Conservation (phyloP, 73 alveolate species). For the Halteria grandinella region DNA sequence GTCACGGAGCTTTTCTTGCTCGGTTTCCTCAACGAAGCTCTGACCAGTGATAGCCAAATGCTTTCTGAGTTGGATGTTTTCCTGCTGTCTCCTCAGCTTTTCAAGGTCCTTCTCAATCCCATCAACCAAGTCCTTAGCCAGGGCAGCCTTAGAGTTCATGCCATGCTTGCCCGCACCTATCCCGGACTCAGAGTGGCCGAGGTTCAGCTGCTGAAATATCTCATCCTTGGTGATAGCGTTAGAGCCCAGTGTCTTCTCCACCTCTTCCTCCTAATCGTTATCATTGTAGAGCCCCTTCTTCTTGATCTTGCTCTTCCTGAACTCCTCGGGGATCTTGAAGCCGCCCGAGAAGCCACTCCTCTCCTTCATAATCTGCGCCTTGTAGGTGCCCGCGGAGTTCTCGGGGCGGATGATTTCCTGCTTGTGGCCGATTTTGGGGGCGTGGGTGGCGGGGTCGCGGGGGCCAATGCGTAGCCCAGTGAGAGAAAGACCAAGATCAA, state of each 20-base stretch:
- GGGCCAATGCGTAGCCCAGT: slow-evolving; percentile 61
- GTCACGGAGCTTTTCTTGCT: slow-evolving; percentile 38
- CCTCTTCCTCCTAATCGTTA: slow-evolving; percentile 3
- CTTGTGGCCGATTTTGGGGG: slow-evolving; percentile 23
- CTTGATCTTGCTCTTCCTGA: background rate
- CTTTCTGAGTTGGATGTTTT: slow-evolving; percentile 51
- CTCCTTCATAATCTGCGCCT: slow-evolving; percentile 13
- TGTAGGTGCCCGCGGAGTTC: background rate
- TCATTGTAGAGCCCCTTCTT: background rate
- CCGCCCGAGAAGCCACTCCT: slow-evolving; percentile 61
- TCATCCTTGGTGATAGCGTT: slow-evolving; percentile 48
- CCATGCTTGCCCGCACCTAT: slow-evolving; percentile 58
- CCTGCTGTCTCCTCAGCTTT: slow-evolving; percentile 53
- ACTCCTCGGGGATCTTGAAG: slow-evolving; percentile 63
- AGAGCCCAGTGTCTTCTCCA: slow-evolving; percentile 18
- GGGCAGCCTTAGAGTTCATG: slow-evolving; percentile 33
- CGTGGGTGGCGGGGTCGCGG: slow-evolving; percentile 34
- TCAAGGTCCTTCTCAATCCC: slow-evolving; percentile 63
- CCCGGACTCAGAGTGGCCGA: slow-evolving; percentile 8
- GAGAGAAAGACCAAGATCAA: slow-evolving; percentile 6
- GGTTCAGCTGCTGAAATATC: slow-evolving; percentile 38
- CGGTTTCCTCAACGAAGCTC: slow-evolving; percentile 53
- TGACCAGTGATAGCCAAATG: slow-evolving; percentile 22
- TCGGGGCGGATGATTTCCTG: background rate
- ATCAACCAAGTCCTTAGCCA: slow-evolving; percentile 62